These are phyloP conservation scores for Metschnikowia corniflorae DNA, from an alignment of 805 yeast species.

Conservation along the genomic window DNA sequence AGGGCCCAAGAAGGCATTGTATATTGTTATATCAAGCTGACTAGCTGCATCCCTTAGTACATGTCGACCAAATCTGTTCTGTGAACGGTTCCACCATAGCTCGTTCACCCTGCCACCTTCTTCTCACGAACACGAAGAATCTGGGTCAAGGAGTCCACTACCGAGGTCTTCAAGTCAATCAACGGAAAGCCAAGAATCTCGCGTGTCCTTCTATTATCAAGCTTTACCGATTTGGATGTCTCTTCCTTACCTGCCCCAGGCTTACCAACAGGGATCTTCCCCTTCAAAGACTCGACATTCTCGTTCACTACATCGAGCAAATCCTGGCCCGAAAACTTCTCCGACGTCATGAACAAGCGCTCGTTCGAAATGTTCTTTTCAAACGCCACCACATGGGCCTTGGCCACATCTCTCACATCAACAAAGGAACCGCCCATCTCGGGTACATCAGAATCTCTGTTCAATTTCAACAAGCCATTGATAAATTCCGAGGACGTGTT, in stretches of 20 bases:
- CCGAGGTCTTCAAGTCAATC: too few relatives aligned
- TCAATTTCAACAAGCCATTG: conserved; percentile 33
- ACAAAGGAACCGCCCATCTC: conserved; percentile 18
- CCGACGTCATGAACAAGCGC: conserved; percentile 28
- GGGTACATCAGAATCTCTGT: conserved; percentile 19
- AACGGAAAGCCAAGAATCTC: conserved; percentile 37
- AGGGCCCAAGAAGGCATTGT: too few relatives aligned
- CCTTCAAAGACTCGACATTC: conserved; percentile 33
- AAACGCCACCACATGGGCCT: conserved; percentile 13
- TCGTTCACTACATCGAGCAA: conserved; percentile 32
- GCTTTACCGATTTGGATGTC: conserved; percentile 8
- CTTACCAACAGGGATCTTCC: conserved; percentile 41
- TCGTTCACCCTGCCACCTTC: too few relatives aligned
- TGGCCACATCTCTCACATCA: conserved; percentile 24
- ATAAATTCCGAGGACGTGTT: conserved; percentile 38
- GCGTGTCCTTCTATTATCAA: conserved; percentile 34
- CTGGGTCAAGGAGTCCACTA: conserved; percentile 42
- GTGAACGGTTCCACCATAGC: too few relatives aligned
- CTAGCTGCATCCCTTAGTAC: too few relatives aligned
- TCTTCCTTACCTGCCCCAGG: conserved; percentile 29
- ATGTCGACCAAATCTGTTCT: too few relatives aligned
- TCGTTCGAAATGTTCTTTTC: conserved; percentile 16
- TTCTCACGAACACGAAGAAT: conserved; percentile 17
- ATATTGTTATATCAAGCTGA: too few relatives aligned
- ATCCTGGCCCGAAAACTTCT: conserved; percentile 25